phyloP scores from a whole-genome alignment of 2,329 filamentous ascomycete species.

The Cadophora malorum region DNA sequence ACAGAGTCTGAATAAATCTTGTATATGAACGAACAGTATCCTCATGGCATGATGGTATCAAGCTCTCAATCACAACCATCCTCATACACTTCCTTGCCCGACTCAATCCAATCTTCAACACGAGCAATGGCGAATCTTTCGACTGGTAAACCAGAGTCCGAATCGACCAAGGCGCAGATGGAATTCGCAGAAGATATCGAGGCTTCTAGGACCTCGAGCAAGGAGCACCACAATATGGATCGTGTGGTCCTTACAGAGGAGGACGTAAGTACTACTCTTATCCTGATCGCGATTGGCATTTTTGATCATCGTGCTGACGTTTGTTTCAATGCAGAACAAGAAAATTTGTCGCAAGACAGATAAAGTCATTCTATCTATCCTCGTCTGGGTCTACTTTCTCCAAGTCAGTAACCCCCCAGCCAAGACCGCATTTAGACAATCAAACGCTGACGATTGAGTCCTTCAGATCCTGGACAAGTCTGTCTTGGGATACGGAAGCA shows the following conservation, averaged over 20 bases:
- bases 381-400: constrained; percentile 65
- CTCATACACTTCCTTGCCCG: neutral
- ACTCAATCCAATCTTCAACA: constrained; percentile 7
- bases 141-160: constrained; percentile 8
- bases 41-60: constrained; percentile 1
- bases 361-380: constrained; percentile 59
- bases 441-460: constrained; percentile 21
- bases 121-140: constrained; percentile 15
- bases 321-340: constrained; percentile 50
- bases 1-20: constrained; percentile 12
- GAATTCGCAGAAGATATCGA: constrained; percentile 29
- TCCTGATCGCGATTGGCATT: neutral
- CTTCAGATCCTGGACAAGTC: constrained; percentile 55
- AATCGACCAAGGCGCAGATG: constrained; percentile 22
- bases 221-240: constrained; percentile 20
- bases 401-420: constrained; percentile 44
- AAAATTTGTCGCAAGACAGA: constrained; percentile 68
- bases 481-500: constrained; percentile 61
- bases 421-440: neutral
- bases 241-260: constrained; percentile 35
- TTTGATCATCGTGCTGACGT: constrained; percentile 15
- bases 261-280: constrained; percentile 30
- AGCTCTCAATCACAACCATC: constrained; percentile 8
- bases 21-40: constrained; percentile 22
- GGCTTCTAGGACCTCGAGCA: constrained; percentile 28